Evolutionary conservation across 495 filamentous ascomycete species (phyloP), one percentile per base, ranked within the genome.

Genomic region (Glutinoglossum americanum): DNA sequence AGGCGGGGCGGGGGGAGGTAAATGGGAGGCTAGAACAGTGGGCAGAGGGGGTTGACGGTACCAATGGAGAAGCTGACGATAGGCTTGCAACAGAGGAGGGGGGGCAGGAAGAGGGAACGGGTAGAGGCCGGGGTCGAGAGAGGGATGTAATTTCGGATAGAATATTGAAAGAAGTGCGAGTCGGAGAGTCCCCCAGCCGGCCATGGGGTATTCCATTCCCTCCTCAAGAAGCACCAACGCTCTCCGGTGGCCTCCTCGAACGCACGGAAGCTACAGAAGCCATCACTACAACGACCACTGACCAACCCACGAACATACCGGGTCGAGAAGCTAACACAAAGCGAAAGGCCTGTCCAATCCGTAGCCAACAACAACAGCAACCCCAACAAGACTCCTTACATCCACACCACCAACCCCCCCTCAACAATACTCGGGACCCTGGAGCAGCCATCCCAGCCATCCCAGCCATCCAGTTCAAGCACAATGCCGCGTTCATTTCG

Each of bases 131-230:
- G 17, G 17, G 23, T 9, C 49, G 4, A 13, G 49, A 53, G 3
- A 49, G 47, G 25, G 47, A 49, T 49, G 49, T 27, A 27, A 53
- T 30, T 28, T n/a, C 92, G 64, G 87, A 93, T 62, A 77, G 89
- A 45, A 80, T 82, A 2, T 63, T 95, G 51, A 81, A 85, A 60
- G 89, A 93, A 59, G 76, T 95, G 15, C 74, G 89, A 7, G 78
- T 95, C 26, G 89, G 89, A 19, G 89, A 95, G 66, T 89, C 84
- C 33, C 89, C 89, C 35, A 90, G 83, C 65, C 76, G 88, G 27
- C 89, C 89, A 28, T 95, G 89, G 89, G 89, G 89, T 1, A 90
- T 95, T 37, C 75, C 75, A 19, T 82, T 95, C 0, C 89, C 86
- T 17, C 49, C 49, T 53, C 11, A 8, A 32, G 7, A 7, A 30